These are phyloP conservation scores for Durotheca rogersii DNA, from an alignment of 495 filamentous ascomycete genomes.

Conservation along the genomic window DNA sequence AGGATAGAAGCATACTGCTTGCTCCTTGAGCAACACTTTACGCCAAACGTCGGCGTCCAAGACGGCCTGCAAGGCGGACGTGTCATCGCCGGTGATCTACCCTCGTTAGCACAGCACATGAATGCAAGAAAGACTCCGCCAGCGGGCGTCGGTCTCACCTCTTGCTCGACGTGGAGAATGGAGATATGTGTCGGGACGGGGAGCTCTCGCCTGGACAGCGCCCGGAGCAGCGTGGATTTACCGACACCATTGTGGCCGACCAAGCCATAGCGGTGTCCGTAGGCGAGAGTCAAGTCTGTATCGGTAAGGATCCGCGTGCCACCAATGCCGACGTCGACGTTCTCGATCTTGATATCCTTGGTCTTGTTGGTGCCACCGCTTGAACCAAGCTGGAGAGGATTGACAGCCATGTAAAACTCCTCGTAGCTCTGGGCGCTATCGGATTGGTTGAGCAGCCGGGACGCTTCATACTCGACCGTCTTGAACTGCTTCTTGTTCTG, in stretches of 20 bases:
- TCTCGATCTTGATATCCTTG: constrained; percentile 98
- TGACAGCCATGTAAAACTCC: constrained; percentile 99
- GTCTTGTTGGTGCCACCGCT: constrained; percentile 70
- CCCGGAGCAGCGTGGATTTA: constrained; percentile 92
- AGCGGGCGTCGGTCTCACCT: constrained; percentile 54
- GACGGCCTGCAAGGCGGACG: constrained; percentile 90
- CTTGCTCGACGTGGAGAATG: constrained; percentile 98
- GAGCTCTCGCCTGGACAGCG: constrained; percentile 89
- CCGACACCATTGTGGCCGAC: constrained; percentile 99
- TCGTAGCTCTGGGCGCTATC: constrained; percentile 92
- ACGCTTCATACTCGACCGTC: constrained; percentile 96
- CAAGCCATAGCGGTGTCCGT: constrained; percentile 92
- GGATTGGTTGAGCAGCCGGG: constrained; percentile 78
- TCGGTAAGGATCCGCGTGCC: constrained; percentile 87
- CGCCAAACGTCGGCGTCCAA: constrained; percentile 98
- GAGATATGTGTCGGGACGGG: constrained; percentile 95
- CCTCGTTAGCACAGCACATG: constrained; percentile 24
- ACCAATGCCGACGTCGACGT: constrained; percentile 89
- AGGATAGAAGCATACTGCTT: constrained; percentile 60
- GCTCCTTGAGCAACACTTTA: constrained; percentile 89
- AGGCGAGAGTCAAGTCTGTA: constrained; percentile 84
- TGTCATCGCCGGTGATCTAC: constrained; percentile 94
- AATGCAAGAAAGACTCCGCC: background rate
- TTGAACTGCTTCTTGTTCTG: constrained; percentile 98
- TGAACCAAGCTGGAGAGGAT: constrained; percentile 86